A percentile compares a stretch with the other conserved stretches of the same genome.
Conservation (phyloP, 371 early-diverging fungal species). For the Mortierella sp. region DNA sequence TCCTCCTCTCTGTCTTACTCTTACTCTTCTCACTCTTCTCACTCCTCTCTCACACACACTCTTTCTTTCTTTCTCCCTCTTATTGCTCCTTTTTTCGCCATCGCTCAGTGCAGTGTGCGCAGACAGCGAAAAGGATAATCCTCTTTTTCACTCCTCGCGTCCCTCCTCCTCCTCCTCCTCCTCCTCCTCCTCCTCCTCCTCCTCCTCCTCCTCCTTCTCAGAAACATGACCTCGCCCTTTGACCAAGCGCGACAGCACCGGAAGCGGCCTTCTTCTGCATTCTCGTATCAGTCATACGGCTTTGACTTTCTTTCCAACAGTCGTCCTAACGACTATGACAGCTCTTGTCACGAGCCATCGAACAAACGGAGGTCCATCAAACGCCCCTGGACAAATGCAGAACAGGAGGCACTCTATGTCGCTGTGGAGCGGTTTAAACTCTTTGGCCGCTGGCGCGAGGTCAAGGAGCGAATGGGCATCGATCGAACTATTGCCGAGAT, state of each 20-base stretch:
- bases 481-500: conserved; percentile 30
- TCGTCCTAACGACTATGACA: background rate
- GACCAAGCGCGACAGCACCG: conserved; percentile 13
- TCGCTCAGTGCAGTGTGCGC: too few relatives aligned
- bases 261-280: conserved; percentile 21
- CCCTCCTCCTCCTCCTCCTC: background rate
- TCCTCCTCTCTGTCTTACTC: conserved; percentile 2
- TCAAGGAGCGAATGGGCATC: conserved; percentile 35
- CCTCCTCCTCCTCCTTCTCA: background rate
- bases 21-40: background rate
- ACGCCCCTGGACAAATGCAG: conserved; percentile 43
- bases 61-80: too few relatives aligned
- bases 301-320: conserved; percentile 6
- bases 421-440: conserved; percentile 33
- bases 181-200: background rate
- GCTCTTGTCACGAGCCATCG: conserved; percentile 1
- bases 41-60: background rate
- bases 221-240: background rate
- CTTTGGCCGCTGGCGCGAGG: conserved; percentile 33
- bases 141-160: too few relatives aligned
- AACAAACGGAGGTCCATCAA: conserved; percentile 14
- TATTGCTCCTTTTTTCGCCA: background rate
- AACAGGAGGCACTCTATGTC: conserved; percentile 43
- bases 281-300: conserved; percentile 2
- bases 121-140: too few relatives aligned